phyloP scores from a whole-genome alignment of 495 filamentous ascomycete species.

The Trichoderma reesei region DNA sequence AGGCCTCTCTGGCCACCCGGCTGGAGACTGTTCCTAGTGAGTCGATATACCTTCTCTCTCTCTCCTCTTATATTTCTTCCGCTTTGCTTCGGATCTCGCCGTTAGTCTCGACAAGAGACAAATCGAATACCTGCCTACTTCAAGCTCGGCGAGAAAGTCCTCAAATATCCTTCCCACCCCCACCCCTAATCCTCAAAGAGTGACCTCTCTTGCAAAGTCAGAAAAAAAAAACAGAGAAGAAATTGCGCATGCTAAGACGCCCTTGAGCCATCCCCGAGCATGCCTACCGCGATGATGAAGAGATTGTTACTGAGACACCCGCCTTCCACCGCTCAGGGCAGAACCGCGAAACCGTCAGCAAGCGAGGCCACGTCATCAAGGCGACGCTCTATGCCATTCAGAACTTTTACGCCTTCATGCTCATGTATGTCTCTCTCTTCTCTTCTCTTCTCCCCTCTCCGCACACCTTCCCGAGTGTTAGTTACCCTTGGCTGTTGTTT shows the following conservation, averaged over 20 bases:
- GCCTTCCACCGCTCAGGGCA: slow-evolving; percentile 45
- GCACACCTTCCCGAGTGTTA: not conserved
- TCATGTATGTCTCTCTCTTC: slow-evolving; percentile 65
- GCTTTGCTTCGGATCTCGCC: no score
- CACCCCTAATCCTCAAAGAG: no score
- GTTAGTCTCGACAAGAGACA: not conserved
- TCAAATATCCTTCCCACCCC: not conserved
- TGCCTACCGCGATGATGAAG: slow-evolving; percentile 25
- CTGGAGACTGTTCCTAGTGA: slow-evolving; percentile 46
- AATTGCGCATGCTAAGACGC: slow-evolving; percentile 14
- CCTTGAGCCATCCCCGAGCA: not conserved
- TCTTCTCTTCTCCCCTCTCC: no score
- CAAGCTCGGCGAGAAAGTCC: not conserved
- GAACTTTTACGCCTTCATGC: slow-evolving; percentile 98
- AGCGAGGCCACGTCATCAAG: slow-evolving; percentile 63
- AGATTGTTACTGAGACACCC: slow-evolving; percentile 45
- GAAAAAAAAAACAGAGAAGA: slow-evolving; percentile 4
- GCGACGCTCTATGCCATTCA: slow-evolving; percentile 81
- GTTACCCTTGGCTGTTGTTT: not conserved
- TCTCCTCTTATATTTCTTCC: slow-evolving; percentile 5
- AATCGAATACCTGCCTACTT: not conserved
- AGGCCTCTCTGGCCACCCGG: slow-evolving; percentile 47
- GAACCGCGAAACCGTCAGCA: slow-evolving; percentile 42
- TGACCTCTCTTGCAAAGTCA: no score
- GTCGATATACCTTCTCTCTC: slow-evolving; percentile 18